Evolutionary conservation across 129 eudicot genomes (phyloP).

Genomic region (Scalesia atractyloides): DNA sequence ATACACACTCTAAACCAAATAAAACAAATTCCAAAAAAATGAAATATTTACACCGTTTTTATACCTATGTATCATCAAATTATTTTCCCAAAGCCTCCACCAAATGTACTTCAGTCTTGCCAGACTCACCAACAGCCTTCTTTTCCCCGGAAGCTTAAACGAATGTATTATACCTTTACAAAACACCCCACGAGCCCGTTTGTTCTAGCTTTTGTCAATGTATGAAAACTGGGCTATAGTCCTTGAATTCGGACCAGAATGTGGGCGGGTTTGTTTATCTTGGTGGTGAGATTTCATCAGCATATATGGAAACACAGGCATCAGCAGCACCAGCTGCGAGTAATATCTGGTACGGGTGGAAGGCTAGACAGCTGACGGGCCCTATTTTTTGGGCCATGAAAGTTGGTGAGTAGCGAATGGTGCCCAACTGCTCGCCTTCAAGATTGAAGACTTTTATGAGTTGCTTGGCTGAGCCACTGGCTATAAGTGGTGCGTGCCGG

Average conservation of each 20-base stretch:
- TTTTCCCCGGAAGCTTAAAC: slow-evolving; percentile 60
- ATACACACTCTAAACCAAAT: slow-evolving; percentile 30
- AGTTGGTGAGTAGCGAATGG: slow-evolving; percentile 78
- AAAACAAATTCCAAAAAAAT: slow-evolving; percentile 12
- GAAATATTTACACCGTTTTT: slow-evolving; percentile 63
- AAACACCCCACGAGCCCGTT: neutral
- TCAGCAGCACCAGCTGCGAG: slow-evolving; percentile 97
- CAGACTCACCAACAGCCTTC: slow-evolving; percentile 8
- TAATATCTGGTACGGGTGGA: slow-evolving; percentile 92
- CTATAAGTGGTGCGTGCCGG: slow-evolving; percentile 86
- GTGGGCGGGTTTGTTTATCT: slow-evolving; percentile 40
- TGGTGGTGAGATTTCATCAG: slow-evolving; percentile 69
- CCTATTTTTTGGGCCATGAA: slow-evolving; percentile 99
- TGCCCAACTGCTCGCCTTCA: slow-evolving; percentile 81
- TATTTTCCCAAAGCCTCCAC: slow-evolving; percentile 83
- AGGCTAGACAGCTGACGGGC: slow-evolving; percentile 78
- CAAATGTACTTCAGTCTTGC: slow-evolving; percentile 24
- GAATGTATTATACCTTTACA: slow-evolving; percentile 47
- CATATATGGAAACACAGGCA: slow-evolving; percentile 83
- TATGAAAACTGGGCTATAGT: neutral
- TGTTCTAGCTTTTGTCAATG: neutral
- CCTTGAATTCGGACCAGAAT: neutral
- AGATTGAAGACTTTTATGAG: slow-evolving; percentile 83
- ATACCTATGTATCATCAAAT: slow-evolving; percentile 51
- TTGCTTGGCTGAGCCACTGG: slow-evolving; percentile 97